Conservation (phyloP, 2,329 filamentous ascomycete species). For the Colletotrichum simmondsii region DNA sequence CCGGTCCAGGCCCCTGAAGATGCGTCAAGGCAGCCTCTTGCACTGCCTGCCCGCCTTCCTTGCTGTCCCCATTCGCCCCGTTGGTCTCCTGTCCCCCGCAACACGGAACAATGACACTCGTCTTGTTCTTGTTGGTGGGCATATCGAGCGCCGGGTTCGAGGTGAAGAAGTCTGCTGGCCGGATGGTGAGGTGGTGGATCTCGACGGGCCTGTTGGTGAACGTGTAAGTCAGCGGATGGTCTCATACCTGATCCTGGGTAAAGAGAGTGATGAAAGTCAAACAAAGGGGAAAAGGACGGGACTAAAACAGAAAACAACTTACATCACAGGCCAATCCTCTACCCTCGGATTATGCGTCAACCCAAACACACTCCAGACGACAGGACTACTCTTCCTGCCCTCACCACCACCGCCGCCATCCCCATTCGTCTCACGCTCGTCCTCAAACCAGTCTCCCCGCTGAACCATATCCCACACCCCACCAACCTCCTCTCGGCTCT, state of each 20-base stretch:
- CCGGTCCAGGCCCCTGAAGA: slow-evolving; percentile 44
- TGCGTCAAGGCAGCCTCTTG: slow-evolving; percentile 46
- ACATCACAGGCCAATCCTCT: slow-evolving; percentile 64
- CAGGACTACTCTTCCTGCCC: slow-evolving; percentile 43
- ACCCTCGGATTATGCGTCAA: slow-evolving; percentile 60
- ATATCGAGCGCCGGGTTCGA: slow-evolving; percentile 59
- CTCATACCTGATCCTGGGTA: neutral
- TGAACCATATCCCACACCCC: slow-evolving; percentile 59
- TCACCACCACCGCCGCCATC: slow-evolving; percentile 13
- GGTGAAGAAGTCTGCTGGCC: slow-evolving; percentile 58
- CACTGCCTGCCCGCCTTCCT: slow-evolving; percentile 34
- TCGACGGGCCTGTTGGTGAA: slow-evolving; percentile 54
- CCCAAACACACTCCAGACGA: slow-evolving; percentile 61
- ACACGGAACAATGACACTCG: slow-evolving; percentile 53
- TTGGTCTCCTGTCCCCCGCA: slow-evolving; percentile 36
- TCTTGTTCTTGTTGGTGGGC: slow-evolving; percentile 49
- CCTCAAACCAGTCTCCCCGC: slow-evolving; percentile 57
- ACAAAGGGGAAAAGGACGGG: neutral
- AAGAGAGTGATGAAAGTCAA: neutral
- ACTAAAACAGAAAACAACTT: slow-evolving; percentile 40
- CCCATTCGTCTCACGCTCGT: slow-evolving; percentile 12
- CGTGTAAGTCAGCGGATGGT: neutral
- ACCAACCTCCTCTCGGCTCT: slow-evolving; percentile 53
- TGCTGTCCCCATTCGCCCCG: neutral
- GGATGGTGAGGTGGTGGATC: slow-evolving; percentile 57